These are phyloP conservation scores for Bacidia rubella DNA, from an alignment of 495 filamentous ascomycete species.

Conservation along the genomic window DNA sequence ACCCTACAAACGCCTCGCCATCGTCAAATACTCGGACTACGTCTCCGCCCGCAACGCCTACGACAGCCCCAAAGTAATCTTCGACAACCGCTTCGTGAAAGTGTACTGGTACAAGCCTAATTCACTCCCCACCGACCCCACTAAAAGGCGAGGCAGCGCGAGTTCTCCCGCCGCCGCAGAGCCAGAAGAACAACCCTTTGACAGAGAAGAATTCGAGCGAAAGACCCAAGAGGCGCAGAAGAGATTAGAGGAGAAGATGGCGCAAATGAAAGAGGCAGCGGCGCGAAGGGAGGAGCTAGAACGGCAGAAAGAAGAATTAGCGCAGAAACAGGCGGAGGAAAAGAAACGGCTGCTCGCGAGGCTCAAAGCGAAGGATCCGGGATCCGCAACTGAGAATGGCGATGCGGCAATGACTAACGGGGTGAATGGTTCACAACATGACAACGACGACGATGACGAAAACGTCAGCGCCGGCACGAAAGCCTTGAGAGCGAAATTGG, in stretches of 20 bases:
- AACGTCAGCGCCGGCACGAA: constrained; percentile 47
- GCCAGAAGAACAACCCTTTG: constrained; percentile 43
- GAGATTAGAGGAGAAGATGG: constrained; percentile 59
- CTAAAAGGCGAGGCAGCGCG: constrained; percentile 22
- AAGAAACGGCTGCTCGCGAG: constrained; percentile 54
- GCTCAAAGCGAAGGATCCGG: constrained; percentile 33
- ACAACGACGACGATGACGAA: constrained; percentile 22
- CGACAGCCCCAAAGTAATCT: constrained; percentile 84
- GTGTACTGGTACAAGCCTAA: constrained; percentile 85
- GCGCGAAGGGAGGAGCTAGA: constrained; percentile 59
- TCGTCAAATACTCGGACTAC: constrained; percentile 68
- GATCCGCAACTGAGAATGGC: neutral
- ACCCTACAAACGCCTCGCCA: constrained; percentile 60
- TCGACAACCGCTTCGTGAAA: constrained; percentile 95
- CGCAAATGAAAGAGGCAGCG: constrained; percentile 62
- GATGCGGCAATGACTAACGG: constrained; percentile 16
- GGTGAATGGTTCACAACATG: constrained; percentile 18
- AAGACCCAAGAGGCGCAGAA: constrained; percentile 72
- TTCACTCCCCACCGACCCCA: constrained; percentile 24
- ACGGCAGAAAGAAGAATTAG: constrained; percentile 58
- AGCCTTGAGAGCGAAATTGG: constrained; percentile 64
- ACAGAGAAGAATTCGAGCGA: constrained; percentile 63
- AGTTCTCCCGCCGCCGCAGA: constrained; percentile 14
- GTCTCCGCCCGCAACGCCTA: constrained; percentile 67
- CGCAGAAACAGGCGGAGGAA: constrained; percentile 64